These are phyloP conservation scores for Periconia sp. DNA, from an alignment of 2,329 filamentous ascomycete species.

Conservation along the genomic window DNA sequence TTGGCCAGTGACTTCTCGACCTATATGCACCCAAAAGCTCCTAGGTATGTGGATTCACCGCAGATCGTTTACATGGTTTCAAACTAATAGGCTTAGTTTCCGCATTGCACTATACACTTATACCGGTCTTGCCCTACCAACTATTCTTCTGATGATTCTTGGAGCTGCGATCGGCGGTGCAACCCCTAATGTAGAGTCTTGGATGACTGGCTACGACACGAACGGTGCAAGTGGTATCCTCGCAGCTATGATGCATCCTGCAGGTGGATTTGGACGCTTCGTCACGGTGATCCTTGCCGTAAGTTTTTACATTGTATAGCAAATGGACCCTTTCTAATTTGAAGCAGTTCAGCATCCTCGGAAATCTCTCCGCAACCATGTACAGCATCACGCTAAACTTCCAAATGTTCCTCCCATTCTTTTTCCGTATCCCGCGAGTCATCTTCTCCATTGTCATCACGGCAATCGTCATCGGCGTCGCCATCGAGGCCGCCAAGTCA, in stretches of 20 bases:
- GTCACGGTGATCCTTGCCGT: conserved; percentile 65
- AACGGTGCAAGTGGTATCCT: conserved; percentile 65
- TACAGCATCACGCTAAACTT: conserved; percentile 70
- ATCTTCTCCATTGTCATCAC: conserved; percentile 64
- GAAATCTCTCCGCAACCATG: conserved; percentile 65
- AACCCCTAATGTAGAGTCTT: conserved; percentile 59
- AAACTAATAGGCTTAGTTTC: conserved; percentile 12
- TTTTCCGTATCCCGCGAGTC: conserved; percentile 63
- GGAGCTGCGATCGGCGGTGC: conserved; percentile 70
- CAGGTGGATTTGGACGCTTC: conserved; percentile 67
- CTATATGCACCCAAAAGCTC: conserved; percentile 64
- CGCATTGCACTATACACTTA: conserved; percentile 64
- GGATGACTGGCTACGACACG: conserved; percentile 60
- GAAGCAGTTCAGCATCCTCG: conserved; percentile 52
- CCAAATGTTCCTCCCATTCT: conserved; percentile 65
- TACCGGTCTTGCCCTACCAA: conserved; percentile 61
- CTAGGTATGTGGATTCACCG: conserved; percentile 49
- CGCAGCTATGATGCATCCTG: conserved; percentile 63
- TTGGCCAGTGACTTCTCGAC: conserved; percentile 67
- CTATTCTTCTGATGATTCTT: conserved; percentile 65
- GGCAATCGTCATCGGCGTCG: conserved; percentile 64
- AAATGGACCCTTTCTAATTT: conserved; percentile 1
- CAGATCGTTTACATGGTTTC: conserved; percentile 4
- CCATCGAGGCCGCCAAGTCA: conserved; percentile 60
- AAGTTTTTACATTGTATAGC: conserved; percentile 32